Percentiles rank a stretch among this genome's conserved stretches.
phyloP scores from a whole-genome alignment of 1,284 basidiomycete species.

The Heterobasidion parviporum region DNA sequence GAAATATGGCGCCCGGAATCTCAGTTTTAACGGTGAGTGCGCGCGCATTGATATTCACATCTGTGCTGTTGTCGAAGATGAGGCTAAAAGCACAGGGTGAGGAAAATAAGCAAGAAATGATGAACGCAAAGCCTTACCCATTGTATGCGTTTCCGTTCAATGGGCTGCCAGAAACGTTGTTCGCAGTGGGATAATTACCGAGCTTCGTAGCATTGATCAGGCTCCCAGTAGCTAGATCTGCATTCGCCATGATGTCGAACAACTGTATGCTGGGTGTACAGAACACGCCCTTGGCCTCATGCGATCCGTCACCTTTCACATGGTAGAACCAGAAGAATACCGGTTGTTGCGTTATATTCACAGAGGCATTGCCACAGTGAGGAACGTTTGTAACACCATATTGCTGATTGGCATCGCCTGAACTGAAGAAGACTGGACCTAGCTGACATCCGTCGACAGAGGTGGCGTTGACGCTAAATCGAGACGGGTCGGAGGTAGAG shows the following conservation, averaged over 20 bases:
- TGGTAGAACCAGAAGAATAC: constrained; percentile 59
- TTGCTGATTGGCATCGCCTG: constrained; percentile 31
- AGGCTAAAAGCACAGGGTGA: constrained; percentile 25
- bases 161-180: constrained; percentile 41
- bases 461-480: constrained; percentile 29
- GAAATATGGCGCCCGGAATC: constrained; percentile 50
- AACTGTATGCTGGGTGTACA: constrained; percentile 42
- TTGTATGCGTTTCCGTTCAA: constrained; percentile 43
- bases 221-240: constrained; percentile 32
- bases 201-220: constrained; percentile 28
- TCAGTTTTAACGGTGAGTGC: constrained; percentile 35
- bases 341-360: constrained; percentile 36
- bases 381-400: constrained; percentile 36
- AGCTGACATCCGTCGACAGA: constrained; percentile 35
- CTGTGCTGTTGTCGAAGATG: constrained; percentile 29
- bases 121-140: constrained; percentile 27
- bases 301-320: constrained; percentile 17
- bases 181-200: constrained; percentile 23
- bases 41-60: constrained; percentile 40
- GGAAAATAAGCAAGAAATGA: not conserved
- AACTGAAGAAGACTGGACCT: constrained; percentile 27
- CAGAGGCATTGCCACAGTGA: constrained; percentile 20
- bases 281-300: constrained; percentile 42
- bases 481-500: constrained; percentile 12
- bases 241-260: constrained; percentile 33